These are phyloP conservation scores for Coemansia sp. DNA, from an alignment of 371 early-diverging fungal species.

Conservation along the genomic window DNA sequence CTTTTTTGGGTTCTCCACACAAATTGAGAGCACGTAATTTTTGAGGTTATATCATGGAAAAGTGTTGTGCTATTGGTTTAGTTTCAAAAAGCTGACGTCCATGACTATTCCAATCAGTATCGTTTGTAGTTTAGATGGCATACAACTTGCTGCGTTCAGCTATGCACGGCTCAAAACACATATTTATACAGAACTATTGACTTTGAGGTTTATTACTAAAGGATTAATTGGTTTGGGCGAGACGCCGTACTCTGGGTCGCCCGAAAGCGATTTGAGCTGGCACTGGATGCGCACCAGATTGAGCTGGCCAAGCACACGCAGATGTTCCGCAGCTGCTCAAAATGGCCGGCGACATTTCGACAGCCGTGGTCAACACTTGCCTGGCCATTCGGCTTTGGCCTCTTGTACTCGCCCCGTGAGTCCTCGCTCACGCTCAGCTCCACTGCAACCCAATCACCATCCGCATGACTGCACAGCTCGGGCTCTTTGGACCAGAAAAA, in stretches of 20 bases:
- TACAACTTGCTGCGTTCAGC: no score
- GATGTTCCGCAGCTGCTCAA: constrained; percentile 56
- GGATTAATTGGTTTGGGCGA: constrained; percentile 42
- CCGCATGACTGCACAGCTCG: constrained; percentile 50
- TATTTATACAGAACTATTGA: no score
- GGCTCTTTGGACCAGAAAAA: constrained; percentile 54
- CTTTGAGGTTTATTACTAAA: no score
- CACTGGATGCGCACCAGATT: constrained; percentile 46
- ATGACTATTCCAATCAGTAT: no score
- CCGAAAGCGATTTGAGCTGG: constrained; percentile 29
- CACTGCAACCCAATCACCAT: constrained; percentile 49
- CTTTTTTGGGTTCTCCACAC: background rate
- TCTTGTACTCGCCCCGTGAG: constrained; percentile 58
- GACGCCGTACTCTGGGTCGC: constrained; percentile 45
- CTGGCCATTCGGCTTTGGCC: constrained; percentile 59
- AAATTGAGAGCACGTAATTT: background rate
- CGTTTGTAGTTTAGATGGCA: no score
- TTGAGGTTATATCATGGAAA: background rate
- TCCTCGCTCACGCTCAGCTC: constrained; percentile 53
- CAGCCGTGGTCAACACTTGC: constrained; percentile 58
- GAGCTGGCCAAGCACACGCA: constrained; percentile 2
- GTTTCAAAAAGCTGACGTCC: background rate
- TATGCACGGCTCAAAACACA: no score
- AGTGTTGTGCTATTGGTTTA: background rate
- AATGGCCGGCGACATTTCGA: constrained; percentile 51